These are phyloP conservation scores for Jaltomata sinuosa DNA, from an alignment of 257 asterid genomes.

Conservation along the genomic window DNA sequence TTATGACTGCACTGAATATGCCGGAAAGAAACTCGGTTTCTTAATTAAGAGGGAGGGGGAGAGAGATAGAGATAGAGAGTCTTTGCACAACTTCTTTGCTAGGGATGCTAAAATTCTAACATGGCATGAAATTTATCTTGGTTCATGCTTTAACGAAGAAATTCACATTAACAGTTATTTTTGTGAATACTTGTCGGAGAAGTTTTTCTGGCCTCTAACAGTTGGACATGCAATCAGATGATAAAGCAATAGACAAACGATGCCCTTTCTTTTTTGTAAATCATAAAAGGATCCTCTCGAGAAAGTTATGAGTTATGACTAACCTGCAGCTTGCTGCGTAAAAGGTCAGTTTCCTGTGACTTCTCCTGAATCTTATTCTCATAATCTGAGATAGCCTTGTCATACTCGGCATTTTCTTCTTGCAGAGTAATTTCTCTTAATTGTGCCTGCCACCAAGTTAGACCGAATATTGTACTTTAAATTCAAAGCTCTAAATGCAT, in stretches of 20 bases:
- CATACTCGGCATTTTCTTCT: slow-evolving; percentile 83
- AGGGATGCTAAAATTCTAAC: neutral
- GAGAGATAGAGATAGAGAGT: neutral
- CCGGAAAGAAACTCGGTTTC: neutral
- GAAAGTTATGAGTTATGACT: slow-evolving; percentile 16
- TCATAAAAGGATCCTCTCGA: neutral
- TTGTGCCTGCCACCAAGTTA: slow-evolving; percentile 39
- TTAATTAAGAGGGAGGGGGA: neutral
- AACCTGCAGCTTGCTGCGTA: slow-evolving; percentile 71
- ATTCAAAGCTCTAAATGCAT: neutral
- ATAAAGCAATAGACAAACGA: neutral
- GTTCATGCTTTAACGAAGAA: neutral
- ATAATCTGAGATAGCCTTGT: slow-evolving; percentile 51
- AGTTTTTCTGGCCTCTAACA: neutral
- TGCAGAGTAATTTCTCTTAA: slow-evolving; percentile 60
- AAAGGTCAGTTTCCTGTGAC: slow-evolving; percentile 59
- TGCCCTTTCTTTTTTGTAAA: neutral
- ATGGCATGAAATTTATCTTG: neutral
- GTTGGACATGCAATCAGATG: neutral
- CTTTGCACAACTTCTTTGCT: neutral
- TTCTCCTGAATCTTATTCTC: slow-evolving; percentile 66
- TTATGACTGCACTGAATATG: neutral
- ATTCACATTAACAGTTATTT: neutral
- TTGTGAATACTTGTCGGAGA: neutral
- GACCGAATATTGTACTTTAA: neutral